phyloP scores from a whole-genome alignment of 495 filamentous ascomycete species.

The Neurospora discreta region DNA sequence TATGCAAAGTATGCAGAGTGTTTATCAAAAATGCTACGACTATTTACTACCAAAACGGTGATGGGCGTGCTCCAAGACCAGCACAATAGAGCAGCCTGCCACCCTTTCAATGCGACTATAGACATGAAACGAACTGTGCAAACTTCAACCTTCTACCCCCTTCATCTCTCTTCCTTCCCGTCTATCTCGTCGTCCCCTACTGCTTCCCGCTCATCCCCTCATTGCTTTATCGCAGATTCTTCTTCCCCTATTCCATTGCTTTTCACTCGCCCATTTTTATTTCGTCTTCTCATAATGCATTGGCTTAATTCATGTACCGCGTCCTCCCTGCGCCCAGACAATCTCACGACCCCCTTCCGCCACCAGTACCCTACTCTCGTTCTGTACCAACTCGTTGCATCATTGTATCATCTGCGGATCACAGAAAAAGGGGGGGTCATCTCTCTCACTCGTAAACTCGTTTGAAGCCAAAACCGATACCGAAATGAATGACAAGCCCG shows the following conservation, averaged over 20 bases:
- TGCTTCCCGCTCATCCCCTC: not conserved
- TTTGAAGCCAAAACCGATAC: not conserved
- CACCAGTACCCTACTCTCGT: not conserved
- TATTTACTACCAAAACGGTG: not conserved
- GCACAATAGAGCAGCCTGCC: not conserved
- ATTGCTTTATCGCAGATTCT: constrained; percentile 2
- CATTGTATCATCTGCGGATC: not conserved
- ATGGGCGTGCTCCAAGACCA: not conserved
- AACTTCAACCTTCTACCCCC: constrained; percentile 12
- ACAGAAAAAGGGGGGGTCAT: not conserved
- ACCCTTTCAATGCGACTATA: not conserved
- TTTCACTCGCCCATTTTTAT: constrained; percentile 9
- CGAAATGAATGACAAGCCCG: not conserved
- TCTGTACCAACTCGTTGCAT: not conserved
- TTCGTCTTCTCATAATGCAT: constrained; percentile 7
- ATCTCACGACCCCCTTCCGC: not conserved
- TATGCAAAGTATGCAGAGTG: not conserved
- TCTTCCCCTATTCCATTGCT: constrained; percentile 7
- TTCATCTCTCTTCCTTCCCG: constrained; percentile 20
- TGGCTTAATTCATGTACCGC: not conserved
- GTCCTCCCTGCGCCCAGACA: not conserved
- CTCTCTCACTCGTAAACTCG: not conserved
- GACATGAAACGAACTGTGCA: not conserved
- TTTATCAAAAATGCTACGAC: not conserved
- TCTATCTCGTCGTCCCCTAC: not conserved